Evolutionary conservation across 1,139 yeast genomes (phyloP).

Genomic region (Zygosaccharomyces pseudobailii): DNA sequence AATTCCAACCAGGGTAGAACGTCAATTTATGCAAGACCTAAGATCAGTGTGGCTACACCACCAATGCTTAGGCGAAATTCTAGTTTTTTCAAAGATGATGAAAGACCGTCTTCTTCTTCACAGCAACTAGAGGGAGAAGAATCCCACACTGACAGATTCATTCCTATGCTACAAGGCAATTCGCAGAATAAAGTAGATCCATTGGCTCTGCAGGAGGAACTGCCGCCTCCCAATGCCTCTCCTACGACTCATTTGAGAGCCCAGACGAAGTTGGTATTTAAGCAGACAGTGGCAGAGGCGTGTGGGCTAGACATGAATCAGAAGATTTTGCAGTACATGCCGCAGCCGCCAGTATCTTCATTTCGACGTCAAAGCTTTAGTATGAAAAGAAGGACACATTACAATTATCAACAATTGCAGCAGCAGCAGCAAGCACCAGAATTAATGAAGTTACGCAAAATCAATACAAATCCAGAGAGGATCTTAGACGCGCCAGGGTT

Average conservation of each 20-base stretch:
- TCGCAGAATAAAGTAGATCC: constrained; percentile 34
- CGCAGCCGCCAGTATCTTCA: constrained; percentile 66
- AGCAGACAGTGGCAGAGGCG: constrained; percentile 87
- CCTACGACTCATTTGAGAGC: constrained; percentile 58
- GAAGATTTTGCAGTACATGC: constrained; percentile 81
- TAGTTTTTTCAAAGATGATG: constrained; percentile 31
- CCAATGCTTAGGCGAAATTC: constrained; percentile 32
- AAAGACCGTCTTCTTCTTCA: constrained; percentile 8
- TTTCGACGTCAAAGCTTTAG: constrained; percentile 27
- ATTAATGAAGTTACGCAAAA: constrained; percentile 50
- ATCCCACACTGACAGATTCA: constrained; percentile 42
- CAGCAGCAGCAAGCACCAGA: constrained; percentile 13
- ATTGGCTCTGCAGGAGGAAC: constrained; percentile 22
- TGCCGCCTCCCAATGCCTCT: constrained; percentile 44
- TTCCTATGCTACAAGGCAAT: constrained; percentile 47
- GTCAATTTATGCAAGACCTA: constrained; percentile 21
- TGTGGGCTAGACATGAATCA: constrained; percentile 86
- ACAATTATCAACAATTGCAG: constrained; percentile 20
- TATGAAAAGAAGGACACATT: constrained; percentile 29
- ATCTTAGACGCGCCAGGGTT: constrained; percentile 96
- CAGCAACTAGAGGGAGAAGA: constrained; percentile 7
- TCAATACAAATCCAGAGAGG: constrained; percentile 86
- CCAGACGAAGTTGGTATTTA: constrained; percentile 67
- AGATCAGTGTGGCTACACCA: constrained; percentile 22
- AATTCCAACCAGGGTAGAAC: constrained; percentile 13